Evolutionary conservation across 2,329 filamentous ascomycete species (phyloP).

Genomic region (Canariomyces notabilis): DNA sequence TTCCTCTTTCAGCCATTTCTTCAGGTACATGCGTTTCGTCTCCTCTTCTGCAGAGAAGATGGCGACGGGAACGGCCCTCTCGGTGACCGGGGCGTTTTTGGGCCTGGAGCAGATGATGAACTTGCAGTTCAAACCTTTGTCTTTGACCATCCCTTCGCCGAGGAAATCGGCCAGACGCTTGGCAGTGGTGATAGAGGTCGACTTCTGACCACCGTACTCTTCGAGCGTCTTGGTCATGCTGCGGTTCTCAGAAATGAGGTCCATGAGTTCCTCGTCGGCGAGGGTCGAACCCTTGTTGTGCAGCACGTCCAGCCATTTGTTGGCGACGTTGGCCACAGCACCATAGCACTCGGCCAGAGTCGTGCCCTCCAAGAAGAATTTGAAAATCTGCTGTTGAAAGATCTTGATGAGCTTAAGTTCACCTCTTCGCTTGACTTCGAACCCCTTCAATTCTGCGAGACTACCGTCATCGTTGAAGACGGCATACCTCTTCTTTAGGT

Average conservation of each 20-base stretch:
- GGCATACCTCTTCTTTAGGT: constrained; percentile 97
- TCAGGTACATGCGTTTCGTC: constrained; percentile 82
- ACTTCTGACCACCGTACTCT: constrained; percentile 93
- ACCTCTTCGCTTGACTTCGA: constrained; percentile 94
- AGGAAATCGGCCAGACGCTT: constrained; percentile 92
- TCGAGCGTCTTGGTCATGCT: constrained; percentile 96
- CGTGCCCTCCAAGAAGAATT: constrained; percentile 91
- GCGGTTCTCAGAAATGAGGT: constrained; percentile 99
- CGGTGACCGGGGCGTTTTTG: constrained; percentile 85
- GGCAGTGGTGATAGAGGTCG: constrained; percentile 97
- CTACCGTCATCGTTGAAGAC: constrained; percentile 98
- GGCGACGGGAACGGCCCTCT: constrained; percentile 87
- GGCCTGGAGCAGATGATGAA: constrained; percentile 94
- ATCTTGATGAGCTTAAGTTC: constrained; percentile 99
- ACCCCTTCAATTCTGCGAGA: constrained; percentile 91
- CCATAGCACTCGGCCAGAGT: constrained; percentile 85
- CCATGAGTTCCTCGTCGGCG: constrained; percentile 94
- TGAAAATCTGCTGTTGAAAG: constrained; percentile 98
- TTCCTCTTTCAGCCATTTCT: constrained; percentile 94
- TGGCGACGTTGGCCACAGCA: constrained; percentile 89
- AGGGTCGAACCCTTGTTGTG: constrained; percentile 83
- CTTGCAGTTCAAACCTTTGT: constrained; percentile 98
- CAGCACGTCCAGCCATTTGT: constrained; percentile 93
- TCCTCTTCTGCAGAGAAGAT: constrained; percentile 93
- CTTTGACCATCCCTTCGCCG: constrained; percentile 98